Evolutionary conservation across 257 asterid genomes (phyloP), one percentile per base, ranked within the genome.

Genomic region (Mentha longifolia): DNA sequence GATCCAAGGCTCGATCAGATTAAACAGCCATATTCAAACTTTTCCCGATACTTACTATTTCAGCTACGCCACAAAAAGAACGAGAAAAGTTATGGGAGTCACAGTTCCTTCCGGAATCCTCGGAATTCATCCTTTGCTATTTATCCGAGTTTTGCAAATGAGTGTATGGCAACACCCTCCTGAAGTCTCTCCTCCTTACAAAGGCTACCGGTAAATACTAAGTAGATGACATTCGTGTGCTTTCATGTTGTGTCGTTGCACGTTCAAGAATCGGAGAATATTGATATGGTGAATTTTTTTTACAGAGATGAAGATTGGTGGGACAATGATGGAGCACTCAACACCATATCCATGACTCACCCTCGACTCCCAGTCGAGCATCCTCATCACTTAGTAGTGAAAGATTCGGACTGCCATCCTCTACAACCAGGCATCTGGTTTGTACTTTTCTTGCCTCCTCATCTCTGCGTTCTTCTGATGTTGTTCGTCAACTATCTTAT

Each of bases 241-340:
- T 17, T 19, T 31, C 47, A 1, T 37, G 9, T 13, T 33, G 16
- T 9, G 41, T 6, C 19, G 1, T 22, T 16, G 28, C 47, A 70
- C 9, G 41, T 43, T 45, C 75, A 70, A 58, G 59, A 59, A n/a
- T 17, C 11, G 13, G 20, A 14, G 30, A 55, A 56, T 25, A 42
- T 1, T 9, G 4, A 61, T 41, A 35, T 4, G n/a, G 9, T 41
- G 54, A 41, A 17, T 61, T 75, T 16, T 17, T 70, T 28, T 70
- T 75, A 37, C 70, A 94, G 99, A 84, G 98, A 95, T 78, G 95
- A 95, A 71, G 99, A 92, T 67, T 95, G 99, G 98, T 95, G 98
- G 99, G 99, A 88, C 72, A 95, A 95, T 57, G 99, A 95, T 54
- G 99, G 99, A 63, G 98, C 99, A 3, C 95, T 95, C 61, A 95